Conservation (phyloP, 306 rosid species). For the Vigna unguiculata region DNA sequence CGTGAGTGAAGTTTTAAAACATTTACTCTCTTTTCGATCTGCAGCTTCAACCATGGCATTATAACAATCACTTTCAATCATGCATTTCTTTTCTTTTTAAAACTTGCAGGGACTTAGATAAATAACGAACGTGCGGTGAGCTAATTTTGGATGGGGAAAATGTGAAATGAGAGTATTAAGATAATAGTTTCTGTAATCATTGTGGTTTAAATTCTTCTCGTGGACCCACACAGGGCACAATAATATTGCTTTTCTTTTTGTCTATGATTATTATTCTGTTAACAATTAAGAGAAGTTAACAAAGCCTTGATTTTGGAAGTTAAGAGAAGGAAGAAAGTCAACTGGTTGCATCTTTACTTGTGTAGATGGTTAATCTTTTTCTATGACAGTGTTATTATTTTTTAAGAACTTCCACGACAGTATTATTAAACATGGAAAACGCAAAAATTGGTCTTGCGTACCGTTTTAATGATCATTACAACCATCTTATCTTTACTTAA, state of each 20-base stretch:
- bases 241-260: neutral
- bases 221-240: neutral
- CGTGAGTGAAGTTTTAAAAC: neutral
- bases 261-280: neutral
- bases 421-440: neutral
- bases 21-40: neutral
- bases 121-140: neutral
- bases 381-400: neutral
- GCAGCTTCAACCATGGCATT: too few relatives aligned
- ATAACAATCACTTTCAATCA: conserved; percentile 26
- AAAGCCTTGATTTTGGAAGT: neutral
- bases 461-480: neutral
- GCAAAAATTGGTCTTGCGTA: neutral
- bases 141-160: neutral
- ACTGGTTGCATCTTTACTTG: neutral
- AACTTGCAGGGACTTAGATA: neutral
- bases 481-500: neutral
- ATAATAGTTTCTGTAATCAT: neutral
- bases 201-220: neutral
- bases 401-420: neutral
- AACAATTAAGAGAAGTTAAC: neutral
- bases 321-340: neutral
- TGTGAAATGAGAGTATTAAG: neutral
- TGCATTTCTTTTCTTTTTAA: neutral
- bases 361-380: neutral